Conservation (phyloP, 176 grass and related monocot species). For the Triticum timopheevii region DNA sequence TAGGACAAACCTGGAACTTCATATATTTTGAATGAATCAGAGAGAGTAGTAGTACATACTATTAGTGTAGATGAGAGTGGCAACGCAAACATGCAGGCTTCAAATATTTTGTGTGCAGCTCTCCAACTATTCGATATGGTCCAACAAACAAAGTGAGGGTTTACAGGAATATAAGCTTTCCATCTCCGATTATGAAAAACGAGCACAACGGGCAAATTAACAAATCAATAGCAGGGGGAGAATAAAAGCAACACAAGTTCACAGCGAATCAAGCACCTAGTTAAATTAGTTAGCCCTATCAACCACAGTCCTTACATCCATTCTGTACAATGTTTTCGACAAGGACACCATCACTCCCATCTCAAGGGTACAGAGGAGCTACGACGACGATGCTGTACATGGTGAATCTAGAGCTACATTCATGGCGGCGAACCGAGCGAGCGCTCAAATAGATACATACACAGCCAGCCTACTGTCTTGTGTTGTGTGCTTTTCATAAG, state of each 20-base stretch:
- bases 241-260: background rate
- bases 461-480: constrained; percentile 10
- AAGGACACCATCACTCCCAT: constrained; percentile 15
- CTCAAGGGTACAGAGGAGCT: background rate
- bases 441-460: constrained; percentile 7
- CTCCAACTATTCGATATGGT: background rate
- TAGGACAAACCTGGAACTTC: too few species aligned
- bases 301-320: constrained; percentile 17
- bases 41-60: too few species aligned
- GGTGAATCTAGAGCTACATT: constrained; percentile 33
- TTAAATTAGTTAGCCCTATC: background rate
- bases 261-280: constrained; percentile 26
- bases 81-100: too few species aligned
- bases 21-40: background rate
- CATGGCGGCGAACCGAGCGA: background rate
- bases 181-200: background rate
- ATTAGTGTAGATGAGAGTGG: too few species aligned
- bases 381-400: constrained; percentile 38
- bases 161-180: constrained; percentile 4
- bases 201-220: background rate
- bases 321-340: constrained; percentile 46
- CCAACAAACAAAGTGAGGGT: background rate
- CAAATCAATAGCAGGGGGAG: background rate
- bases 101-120: background rate
- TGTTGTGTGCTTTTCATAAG: background rate